Conservation (phyloP, 495 filamentous ascomycete genomes). For the Penicillium herquei region DNA sequence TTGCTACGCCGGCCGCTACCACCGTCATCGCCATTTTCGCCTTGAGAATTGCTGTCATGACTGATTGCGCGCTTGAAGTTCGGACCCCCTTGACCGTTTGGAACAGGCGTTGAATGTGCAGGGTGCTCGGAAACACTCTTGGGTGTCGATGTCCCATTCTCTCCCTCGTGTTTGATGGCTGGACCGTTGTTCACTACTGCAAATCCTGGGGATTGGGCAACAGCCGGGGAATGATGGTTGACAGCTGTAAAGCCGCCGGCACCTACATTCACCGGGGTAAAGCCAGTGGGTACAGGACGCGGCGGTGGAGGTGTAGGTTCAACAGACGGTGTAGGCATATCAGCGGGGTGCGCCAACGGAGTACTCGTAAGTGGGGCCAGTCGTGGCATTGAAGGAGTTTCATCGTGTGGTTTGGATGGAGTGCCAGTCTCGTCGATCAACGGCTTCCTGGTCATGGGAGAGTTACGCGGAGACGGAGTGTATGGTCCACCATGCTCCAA, state of each 20-base stretch:
- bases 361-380: slow-evolving; percentile 58
- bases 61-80: slow-evolving; percentile 81
- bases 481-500: slow-evolving; percentile 89
- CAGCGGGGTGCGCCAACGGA: slow-evolving; percentile 51
- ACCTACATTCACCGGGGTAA: slow-evolving; percentile 71
- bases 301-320: slow-evolving; percentile 52
- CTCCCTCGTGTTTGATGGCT: slow-evolving; percentile 49
- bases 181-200: slow-evolving; percentile 49
- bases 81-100: slow-evolving; percentile 58
- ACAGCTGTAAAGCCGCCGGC: slow-evolving; percentile 77
- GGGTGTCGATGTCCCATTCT: slow-evolving; percentile 45
- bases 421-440: slow-evolving; percentile 59
- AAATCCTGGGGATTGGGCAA: slow-evolving; percentile 58
- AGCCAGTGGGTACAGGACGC: slow-evolving; percentile 56
- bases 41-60: slow-evolving; percentile 66
- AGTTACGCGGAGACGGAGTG: slow-evolving; percentile 86
- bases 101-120: slow-evolving; percentile 39
- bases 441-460: slow-evolving; percentile 70
- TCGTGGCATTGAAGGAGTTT: slow-evolving; percentile 65
- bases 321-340: slow-evolving; percentile 37
- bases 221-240: slow-evolving; percentile 50
- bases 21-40: slow-evolving; percentile 61
- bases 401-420: slow-evolving; percentile 60
- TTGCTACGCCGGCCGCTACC: slow-evolving; percentile 83
- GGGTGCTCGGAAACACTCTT: slow-evolving; percentile 40